These are phyloP conservation scores for Parietaria judaica DNA, from an alignment of 306 rosid species.

Conservation along the genomic window DNA sequence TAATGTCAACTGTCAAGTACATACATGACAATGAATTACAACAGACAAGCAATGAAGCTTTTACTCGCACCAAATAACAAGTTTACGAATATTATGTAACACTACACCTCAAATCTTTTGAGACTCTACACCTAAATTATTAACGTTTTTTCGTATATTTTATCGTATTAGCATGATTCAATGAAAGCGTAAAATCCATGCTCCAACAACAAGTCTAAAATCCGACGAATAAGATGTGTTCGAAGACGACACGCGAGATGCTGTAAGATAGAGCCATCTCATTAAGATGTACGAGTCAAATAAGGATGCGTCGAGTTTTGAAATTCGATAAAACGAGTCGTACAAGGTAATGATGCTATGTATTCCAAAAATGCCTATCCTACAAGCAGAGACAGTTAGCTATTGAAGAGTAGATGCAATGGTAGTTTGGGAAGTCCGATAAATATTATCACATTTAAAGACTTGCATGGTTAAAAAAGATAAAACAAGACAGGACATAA, in stretches of 20 bases:
- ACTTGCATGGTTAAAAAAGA: constrained; percentile 13
- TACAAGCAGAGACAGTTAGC: constrained; percentile 48
- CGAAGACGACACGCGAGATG: constrained; percentile 42
- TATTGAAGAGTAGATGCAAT: constrained; percentile 62
- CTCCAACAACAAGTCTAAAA: constrained; percentile 10
- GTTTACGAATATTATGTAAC: too few relatives aligned
- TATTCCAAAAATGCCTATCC: constrained; percentile 20
- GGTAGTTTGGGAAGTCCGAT: constrained; percentile 31
- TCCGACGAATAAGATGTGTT: constrained; percentile 25
- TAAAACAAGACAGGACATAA: neutral
- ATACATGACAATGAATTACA: constrained; percentile 6
- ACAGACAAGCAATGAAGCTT: neutral
- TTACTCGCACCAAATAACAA: neutral
- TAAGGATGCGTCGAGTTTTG: constrained; percentile 21
- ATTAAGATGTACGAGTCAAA: constrained; percentile 13
- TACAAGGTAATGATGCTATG: constrained; percentile 11
- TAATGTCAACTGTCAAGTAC: neutral
- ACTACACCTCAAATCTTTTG: constrained; percentile 10
- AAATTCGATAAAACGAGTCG: constrained; percentile 6
- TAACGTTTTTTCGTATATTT: constrained; percentile 19
- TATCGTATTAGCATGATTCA: too few relatives aligned
- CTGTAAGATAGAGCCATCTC: constrained; percentile 8
- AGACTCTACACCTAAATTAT: constrained; percentile 13
- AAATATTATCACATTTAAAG: constrained; percentile 24
- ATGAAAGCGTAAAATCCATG: too few relatives aligned